Conservation (phyloP, 1,139 yeast genomes). For the Debaryomyces udenii region DNA sequence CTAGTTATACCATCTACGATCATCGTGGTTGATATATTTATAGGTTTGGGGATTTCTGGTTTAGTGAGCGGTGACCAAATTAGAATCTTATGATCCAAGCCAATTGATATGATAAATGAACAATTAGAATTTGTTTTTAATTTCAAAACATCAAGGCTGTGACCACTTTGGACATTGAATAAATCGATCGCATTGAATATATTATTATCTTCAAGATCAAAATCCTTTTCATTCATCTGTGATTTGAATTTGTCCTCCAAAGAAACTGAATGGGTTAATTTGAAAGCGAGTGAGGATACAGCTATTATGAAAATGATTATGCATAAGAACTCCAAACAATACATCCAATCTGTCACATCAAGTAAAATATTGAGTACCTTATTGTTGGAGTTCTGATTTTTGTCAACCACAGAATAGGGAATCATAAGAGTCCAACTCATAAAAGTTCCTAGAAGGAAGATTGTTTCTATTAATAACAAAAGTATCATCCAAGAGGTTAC, state of each 20-base stretch:
- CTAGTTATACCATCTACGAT: constrained; percentile 34
- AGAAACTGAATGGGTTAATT: constrained; percentile 20
- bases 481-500: constrained; percentile 22
- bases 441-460: constrained; percentile 23
- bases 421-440: constrained; percentile 32
- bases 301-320: constrained; percentile 33
- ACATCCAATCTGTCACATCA: constrained; percentile 28
- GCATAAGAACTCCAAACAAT: constrained; percentile 35
- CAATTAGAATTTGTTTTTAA: constrained; percentile 56
- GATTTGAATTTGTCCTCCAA: constrained; percentile 10
- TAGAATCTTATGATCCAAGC: constrained; percentile 69
- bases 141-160: constrained; percentile 63
- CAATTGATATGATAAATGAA: constrained; percentile 68
- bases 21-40: constrained; percentile 46
- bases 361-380: constrained; percentile 20
- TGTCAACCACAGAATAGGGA: constrained; percentile 28
- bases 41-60: constrained; percentile 29
- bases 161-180: constrained; percentile 41
- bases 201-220: constrained; percentile 24
- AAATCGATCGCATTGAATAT: constrained; percentile 53
- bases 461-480: constrained; percentile 20
- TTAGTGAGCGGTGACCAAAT: constrained; percentile 72
- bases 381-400: constrained; percentile 19
- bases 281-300: constrained; percentile 31
- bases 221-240: constrained; percentile 16